Percentiles rank a stretch among this genome's conserved stretches.
Conservation (phyloP, 352 stramenopile genomes). For the Discostella stelligera region DNA sequence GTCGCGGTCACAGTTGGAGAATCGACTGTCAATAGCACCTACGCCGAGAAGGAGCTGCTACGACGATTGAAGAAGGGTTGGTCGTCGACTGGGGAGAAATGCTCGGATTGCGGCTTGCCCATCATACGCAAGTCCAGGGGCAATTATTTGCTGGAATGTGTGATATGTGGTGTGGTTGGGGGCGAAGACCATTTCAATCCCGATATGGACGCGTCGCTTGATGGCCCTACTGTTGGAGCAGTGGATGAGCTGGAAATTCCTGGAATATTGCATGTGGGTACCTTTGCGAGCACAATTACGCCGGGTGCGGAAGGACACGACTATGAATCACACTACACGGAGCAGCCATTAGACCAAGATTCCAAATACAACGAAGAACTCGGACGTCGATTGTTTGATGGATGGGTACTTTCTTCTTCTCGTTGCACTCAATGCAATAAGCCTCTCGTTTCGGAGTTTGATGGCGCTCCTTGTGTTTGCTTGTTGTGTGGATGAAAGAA, state of each 20-base stretch:
- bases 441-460: constrained; percentile 25
- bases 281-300: constrained; percentile 24
- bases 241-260: not conserved
- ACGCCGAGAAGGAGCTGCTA: constrained; percentile 42
- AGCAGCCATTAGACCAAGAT: constrained; percentile 8
- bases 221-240: not conserved
- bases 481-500: constrained; percentile 15
- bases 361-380: constrained; percentile 24
- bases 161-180: constrained; percentile 46
- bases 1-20: constrained; percentile 2
- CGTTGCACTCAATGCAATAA: constrained; percentile 21
- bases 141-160: constrained; percentile 34
- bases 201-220: constrained; percentile 1
- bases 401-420: constrained; percentile 8
- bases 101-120: constrained; percentile 39
- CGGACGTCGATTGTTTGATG: constrained; percentile 23
- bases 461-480: constrained; percentile 21
- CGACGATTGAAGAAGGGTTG: constrained; percentile 46
- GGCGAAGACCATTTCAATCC: constrained; percentile 16
- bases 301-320: not conserved
- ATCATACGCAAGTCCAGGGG: constrained; percentile 35
- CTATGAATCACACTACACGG: not conserved
- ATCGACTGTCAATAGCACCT: constrained; percentile 33
- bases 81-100: constrained; percentile 27
- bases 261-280: constrained; percentile 23